Percentiles rank a stretch among this genome's conserved stretches.
Evolutionary conservation across 345 rosid species (phyloP).

Genomic region (Citrus maxima): DNA sequence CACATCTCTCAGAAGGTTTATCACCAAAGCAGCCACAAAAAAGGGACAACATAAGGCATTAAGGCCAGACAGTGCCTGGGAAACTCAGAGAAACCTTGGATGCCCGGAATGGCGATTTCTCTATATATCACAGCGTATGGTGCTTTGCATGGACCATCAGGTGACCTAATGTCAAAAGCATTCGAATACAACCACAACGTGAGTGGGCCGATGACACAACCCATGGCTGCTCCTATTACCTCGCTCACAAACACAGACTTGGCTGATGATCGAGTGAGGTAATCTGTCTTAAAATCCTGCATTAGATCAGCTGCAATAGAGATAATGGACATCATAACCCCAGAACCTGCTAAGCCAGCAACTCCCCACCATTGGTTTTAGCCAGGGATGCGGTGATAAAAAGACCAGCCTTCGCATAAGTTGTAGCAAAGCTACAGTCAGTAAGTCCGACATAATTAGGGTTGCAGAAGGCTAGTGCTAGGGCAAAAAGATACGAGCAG

Average conservation of each 20-base stretch:
- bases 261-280: constrained; percentile 84
- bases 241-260: constrained; percentile 93
- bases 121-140: constrained; percentile 84
- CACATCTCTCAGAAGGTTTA: constrained; percentile 67
- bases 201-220: constrained; percentile 83
- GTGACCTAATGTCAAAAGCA: constrained; percentile 82
- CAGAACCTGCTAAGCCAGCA: constrained; percentile 86
- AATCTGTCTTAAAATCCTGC: constrained; percentile 95
- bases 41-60: constrained; percentile 53
- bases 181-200: constrained; percentile 91
- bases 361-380: constrained; percentile 78
- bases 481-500: constrained; percentile 83
- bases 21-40: constrained; percentile 54
- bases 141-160: constrained; percentile 84
- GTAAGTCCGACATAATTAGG: constrained; percentile 88
- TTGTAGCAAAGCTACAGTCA: constrained; percentile 72
- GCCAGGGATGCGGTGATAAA: constrained; percentile 76
- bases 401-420: constrained; percentile 87
- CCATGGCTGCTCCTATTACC: constrained; percentile 81
- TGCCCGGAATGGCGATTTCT: constrained; percentile 85
- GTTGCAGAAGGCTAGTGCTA: constrained; percentile 87
- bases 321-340: constrained; percentile 90
- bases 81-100: constrained; percentile 73
- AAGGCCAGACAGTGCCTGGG: constrained; percentile 71
- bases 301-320: constrained; percentile 94